Evolutionary conservation across 352 stramenopile species (phyloP), one percentile per base, ranked within the genome.

Genomic region (Labyrinthula sp.): DNA sequence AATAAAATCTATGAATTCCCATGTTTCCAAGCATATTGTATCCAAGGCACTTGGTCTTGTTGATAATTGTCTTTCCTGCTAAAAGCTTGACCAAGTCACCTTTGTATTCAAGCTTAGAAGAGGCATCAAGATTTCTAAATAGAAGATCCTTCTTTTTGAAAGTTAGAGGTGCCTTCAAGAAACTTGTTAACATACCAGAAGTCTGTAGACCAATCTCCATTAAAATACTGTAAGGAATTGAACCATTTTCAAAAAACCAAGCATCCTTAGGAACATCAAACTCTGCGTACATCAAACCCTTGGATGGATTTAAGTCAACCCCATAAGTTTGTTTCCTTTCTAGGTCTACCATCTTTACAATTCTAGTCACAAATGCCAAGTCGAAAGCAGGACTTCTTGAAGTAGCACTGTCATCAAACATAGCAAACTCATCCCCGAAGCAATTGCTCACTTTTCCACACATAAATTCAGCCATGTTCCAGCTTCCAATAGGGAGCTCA

Each of bases 381-480:
- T 46, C 38, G 25, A 25, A 46, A 2, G 38, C 38, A 7, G 38
- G 38, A 29, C 38, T 46, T 25, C 38, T 25, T 25, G 25, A 38
- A 9, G 38, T 46, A 12, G 33, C 26, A 14, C 25, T 38, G n/a
- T 38, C 2, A 21, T 46, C 38, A 29, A 46, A 46, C 38, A 38
- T 46, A 29, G 18, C 18, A 5, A 46, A 46, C 38, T 46, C 38
- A n/a, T 10, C n/a, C 25, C 38, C 38, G 38, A 46, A 29, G 38
- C 38, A 46, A 15, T 21, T n/a, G n/a, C n/a, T 38, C 25, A 46
- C 38, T 29, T 46, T 46, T 25, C 38, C 38, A 29, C 25, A 25
- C 38, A 46, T 46, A 29, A 46, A 46, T 29, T 46, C 38, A 24
- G 38, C 38, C 38, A 46, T 46, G 38, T 46, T 46, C 25, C 24